Evolutionary conservation across 2,329 filamentous ascomycete species (phyloP).

Genomic region (Diaporthe citrichinensis): DNA sequence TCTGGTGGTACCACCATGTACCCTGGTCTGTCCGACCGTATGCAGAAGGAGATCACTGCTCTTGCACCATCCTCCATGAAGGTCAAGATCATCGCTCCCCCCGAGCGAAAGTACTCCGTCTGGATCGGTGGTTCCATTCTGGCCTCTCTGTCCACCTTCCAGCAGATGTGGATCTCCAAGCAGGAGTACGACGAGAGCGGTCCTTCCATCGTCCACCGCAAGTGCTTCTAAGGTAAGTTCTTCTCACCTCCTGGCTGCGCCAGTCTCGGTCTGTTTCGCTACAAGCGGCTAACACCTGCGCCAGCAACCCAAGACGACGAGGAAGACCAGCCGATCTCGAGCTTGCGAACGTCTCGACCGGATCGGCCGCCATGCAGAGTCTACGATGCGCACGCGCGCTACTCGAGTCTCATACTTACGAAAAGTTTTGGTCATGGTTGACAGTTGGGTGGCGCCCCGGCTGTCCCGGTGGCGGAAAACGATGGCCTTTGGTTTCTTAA

Average conservation of each 20-base stretch:
- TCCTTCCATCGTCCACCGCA: constrained; percentile 99
- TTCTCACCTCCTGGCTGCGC: not conserved
- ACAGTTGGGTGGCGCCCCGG: constrained; percentile 65
- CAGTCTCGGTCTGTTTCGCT: not conserved
- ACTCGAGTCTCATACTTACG: constrained; percentile 68
- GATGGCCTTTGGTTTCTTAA: constrained; percentile 64
- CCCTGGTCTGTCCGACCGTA: constrained; percentile 99
- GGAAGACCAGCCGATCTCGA: constrained; percentile 48
- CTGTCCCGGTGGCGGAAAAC: constrained; percentile 60
- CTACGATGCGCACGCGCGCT: constrained; percentile 63
- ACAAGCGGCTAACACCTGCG: not conserved
- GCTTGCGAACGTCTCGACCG: constrained; percentile 60
- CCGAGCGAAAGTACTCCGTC: constrained; percentile 99
- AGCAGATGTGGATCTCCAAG: constrained; percentile 99
- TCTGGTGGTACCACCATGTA: constrained; percentile 99
- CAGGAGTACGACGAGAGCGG: constrained; percentile 99
- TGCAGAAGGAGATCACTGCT: constrained; percentile 99
- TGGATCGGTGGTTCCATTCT: constrained; percentile 99
- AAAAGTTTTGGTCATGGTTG: constrained; percentile 71
- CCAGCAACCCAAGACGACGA: constrained; percentile 44
- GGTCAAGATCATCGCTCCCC: constrained; percentile 99
- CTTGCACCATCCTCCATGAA: constrained; percentile 99
- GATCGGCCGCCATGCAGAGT: constrained; percentile 60
- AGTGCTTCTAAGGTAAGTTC: constrained; percentile 95
- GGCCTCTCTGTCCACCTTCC: constrained; percentile 99